Evolutionary conservation across 129 eudicot species (phyloP), one percentile per base, ranked within the genome.

Genomic region (Silybum marianum): DNA sequence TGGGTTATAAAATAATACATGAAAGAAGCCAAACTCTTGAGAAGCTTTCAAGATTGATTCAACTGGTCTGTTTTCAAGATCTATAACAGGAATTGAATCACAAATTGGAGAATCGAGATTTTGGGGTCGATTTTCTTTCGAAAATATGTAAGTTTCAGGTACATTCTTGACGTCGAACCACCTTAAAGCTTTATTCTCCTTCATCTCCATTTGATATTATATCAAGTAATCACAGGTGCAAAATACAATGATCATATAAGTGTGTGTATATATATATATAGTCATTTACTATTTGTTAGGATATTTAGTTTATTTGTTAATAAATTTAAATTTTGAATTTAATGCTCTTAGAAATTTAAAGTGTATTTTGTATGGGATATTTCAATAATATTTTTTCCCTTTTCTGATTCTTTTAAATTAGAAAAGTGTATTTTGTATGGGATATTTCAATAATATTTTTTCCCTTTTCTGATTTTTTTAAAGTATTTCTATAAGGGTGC

Each of bases 21-120:
- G 94, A 75, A 92, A 92, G 83, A 92, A 81, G 23, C 94, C 97
- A 7, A 74, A 85, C 21, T 85, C 87, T 86, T 88, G 87, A 72
- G 87, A 76, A 71, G 97, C 97, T 51, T 46, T 16, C 3, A 88
- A 38, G 75, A 92, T 88, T 69, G 83, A 74, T 26, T 88, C 78
- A 81, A 86, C 32, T 9, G 84, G 83, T 16, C 71, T 16, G 14
- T 76, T 84, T 63, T 72, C 69, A 63, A 90, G 88, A 81, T 93
- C 85, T 1, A 91, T 91, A 6, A 91, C 92, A 22, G 98, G 97
- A 80, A 93, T 83, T 7, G 77, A 72, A 34, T 79, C 81, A 63
- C 89, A 88, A 13, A 78, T 39, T 9, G 91, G 90, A 71, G 80
- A 28, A 44, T 81, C 82, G 12, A 81, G 78, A 79, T 84, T 72